These are phyloP conservation scores for Helicocarpus griseus DNA, from an alignment of 2,329 filamentous ascomycete genomes.

Conservation along the genomic window DNA sequence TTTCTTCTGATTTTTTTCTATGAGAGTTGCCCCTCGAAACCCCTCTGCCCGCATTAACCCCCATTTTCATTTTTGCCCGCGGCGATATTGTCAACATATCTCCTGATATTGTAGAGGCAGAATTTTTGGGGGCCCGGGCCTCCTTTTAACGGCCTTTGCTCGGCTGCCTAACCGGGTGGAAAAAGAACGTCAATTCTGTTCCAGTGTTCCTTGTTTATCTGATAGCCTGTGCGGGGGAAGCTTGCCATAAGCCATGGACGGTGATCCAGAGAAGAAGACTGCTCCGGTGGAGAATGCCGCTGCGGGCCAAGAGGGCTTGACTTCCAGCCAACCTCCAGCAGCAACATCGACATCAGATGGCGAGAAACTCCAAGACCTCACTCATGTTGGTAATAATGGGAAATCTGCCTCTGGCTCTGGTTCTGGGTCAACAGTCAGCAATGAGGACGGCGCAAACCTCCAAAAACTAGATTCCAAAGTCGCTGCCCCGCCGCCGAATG, in stretches of 20 bases:
- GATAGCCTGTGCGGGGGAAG: not conserved
- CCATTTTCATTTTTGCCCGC: not conserved
- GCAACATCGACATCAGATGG: not conserved
- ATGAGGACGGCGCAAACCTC: constrained; percentile 6
- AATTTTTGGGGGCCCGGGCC: not conserved
- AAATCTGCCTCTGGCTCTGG: constrained; percentile 1
- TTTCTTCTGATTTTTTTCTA: too few relatives aligned
- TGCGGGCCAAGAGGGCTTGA: not conserved
- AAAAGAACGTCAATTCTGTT: not conserved
- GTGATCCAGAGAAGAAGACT: not conserved
- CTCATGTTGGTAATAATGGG: not conserved
- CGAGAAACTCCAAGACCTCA: constrained; percentile 2
- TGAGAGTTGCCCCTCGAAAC: too few relatives aligned
- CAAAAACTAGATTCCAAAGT: constrained; percentile 33
- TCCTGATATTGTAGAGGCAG: not conserved
- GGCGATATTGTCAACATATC: not conserved
- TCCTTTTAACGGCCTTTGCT: not conserved
- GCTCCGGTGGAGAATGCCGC: not conserved
- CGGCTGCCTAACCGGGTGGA: not conserved
- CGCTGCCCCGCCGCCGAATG: constrained; percentile 22
- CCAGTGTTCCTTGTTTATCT: not conserved
- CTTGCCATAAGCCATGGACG: not conserved
- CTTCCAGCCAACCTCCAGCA: not conserved
- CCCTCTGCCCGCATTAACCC: too few relatives aligned
- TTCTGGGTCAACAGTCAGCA: constrained; percentile 3